A percentile compares a stretch with the other conserved stretches of the same genome.
phyloP scores from a whole-genome alignment of 1,139 yeast genomes.

The Hyphopichia wangnamkhiaoensis region DNA sequence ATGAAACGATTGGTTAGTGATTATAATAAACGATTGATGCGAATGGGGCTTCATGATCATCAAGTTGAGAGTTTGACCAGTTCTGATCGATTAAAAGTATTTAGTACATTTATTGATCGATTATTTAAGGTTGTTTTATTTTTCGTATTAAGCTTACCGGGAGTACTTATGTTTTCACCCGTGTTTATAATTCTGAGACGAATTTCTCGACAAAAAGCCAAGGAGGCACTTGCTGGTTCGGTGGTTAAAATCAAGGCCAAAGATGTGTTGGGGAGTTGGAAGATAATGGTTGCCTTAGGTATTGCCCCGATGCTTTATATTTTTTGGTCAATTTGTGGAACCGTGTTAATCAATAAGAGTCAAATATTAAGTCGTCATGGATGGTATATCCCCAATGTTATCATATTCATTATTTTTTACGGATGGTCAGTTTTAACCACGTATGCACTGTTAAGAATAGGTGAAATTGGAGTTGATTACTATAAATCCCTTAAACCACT shows the following conservation, averaged over 20 bases:
- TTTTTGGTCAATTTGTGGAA: slow-evolving; percentile 42
- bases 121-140: slow-evolving; percentile 34
- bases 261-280: slow-evolving; percentile 51
- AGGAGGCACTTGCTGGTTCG: slow-evolving; percentile 43
- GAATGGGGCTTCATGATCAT: slow-evolving; percentile 45
- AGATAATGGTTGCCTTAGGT: slow-evolving; percentile 45
- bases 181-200: slow-evolving; percentile 40
- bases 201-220: slow-evolving; percentile 39
- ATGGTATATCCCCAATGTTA: slow-evolving; percentile 11
- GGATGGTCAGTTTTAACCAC: slow-evolving; percentile 45
- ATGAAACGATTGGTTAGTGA: slow-evolving; percentile 35
- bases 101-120: slow-evolving; percentile 29
- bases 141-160: slow-evolving; percentile 42
- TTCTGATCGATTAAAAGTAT: slow-evolving; percentile 26
- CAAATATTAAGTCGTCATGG: slow-evolving; percentile 5
- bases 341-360: slow-evolving; percentile 27
- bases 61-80: slow-evolving; percentile 39
- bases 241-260: slow-evolving; percentile 47
- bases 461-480: slow-evolving; percentile 44
- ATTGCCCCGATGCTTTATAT: slow-evolving; percentile 45
- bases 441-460: slow-evolving; percentile 42
- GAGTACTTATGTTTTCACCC: slow-evolving; percentile 45
- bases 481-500: slow-evolving; percentile 42
- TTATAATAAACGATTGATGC: slow-evolving; percentile 35
- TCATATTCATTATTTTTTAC: slow-evolving; percentile 20